Evolutionary conservation across 2,329 filamentous ascomycete genomes (phyloP), one percentile per base, ranked within the genome.

Genomic region (Botrytis sinoallii): DNA sequence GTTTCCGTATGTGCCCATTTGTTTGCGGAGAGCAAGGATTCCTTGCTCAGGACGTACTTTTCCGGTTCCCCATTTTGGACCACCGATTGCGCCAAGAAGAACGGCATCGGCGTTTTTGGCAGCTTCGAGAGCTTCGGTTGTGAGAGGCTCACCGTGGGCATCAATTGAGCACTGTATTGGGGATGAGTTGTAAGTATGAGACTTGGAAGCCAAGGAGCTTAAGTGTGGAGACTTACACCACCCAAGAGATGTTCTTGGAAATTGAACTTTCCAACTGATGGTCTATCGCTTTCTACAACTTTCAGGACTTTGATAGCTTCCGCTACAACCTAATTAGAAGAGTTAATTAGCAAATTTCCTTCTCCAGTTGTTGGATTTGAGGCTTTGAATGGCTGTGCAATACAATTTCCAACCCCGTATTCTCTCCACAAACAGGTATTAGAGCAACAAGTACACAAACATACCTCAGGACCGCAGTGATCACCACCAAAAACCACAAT

Each of bases 41-140:
- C 95, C 95, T 85, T 98, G 93, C 83, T 98, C 95, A 1, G 95
- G 95, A 63, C 95, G 93, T 76, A 98, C 92, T 74, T 90, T 85
- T 78, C 93, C 93, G 46, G 94, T 96, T 75, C 95, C 95, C 94
- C 95, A 98, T 93, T 98, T 84, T 22, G 96, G 95, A n/a, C 95
- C 95, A 78, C 95, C 95, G 80, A 98, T 97, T 78, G 95, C 94
- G 78, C 95, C 95, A 72, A 98, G 90, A 74, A 98, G 90, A 75
- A 98, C 92, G 57, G 95, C 95, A 83, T 97, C 92, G 76, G 95
- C 94, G 70, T 88, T 86, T 84, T 97, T 95, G 78, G 94, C 94
- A 52, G 94, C 94, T 22, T 85, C 85, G 79, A 98, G 92, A 75
- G 94, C 93, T 80, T 92, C 90, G 79, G 96, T 91, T 71, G 94